Conservation (phyloP, 176 grass and related monocot genomes). For the Areca catechu region DNA sequence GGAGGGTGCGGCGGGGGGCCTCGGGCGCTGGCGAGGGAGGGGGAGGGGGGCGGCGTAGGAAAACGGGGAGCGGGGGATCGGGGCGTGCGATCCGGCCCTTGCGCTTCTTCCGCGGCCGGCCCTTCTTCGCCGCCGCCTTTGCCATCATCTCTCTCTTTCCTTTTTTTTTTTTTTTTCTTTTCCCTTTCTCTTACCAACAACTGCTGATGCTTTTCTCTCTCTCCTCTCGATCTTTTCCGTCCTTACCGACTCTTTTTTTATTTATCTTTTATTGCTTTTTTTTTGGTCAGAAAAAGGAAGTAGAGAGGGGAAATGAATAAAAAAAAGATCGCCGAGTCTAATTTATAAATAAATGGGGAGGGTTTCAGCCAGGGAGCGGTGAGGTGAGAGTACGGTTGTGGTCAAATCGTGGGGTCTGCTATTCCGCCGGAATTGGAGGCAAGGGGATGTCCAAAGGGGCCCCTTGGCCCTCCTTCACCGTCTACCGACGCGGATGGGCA, state of each 20-base stretch:
- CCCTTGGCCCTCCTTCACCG: no score
- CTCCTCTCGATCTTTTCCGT: constrained; percentile 19
- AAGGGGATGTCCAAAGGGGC: no score
- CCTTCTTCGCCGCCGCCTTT: constrained; percentile 41
- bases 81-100: background rate
- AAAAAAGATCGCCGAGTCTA: no score
- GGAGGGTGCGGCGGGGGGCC: constrained; percentile 27
- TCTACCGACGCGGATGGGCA: no score
- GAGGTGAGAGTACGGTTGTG: no score
- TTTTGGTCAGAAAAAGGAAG: no score
- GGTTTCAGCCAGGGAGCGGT: no score
- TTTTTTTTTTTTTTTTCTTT: constrained; percentile 11
- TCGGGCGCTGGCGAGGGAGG: constrained; percentile 2
- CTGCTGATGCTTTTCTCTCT: constrained; percentile 32
- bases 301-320: no score
- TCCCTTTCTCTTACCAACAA: constrained; percentile 19
- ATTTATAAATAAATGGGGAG: no score
- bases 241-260: constrained; percentile 28
- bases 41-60: background rate
- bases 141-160: constrained; percentile 35
- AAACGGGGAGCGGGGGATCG: background rate
- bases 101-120: constrained; percentile 27
- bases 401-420: no score
- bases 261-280: no score
- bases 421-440: no score